Percentiles rank a stretch among this genome's conserved stretches.
Evolutionary conservation across 2,329 filamentous ascomycete species (phyloP).

Genomic region (Penicillium paneum): DNA sequence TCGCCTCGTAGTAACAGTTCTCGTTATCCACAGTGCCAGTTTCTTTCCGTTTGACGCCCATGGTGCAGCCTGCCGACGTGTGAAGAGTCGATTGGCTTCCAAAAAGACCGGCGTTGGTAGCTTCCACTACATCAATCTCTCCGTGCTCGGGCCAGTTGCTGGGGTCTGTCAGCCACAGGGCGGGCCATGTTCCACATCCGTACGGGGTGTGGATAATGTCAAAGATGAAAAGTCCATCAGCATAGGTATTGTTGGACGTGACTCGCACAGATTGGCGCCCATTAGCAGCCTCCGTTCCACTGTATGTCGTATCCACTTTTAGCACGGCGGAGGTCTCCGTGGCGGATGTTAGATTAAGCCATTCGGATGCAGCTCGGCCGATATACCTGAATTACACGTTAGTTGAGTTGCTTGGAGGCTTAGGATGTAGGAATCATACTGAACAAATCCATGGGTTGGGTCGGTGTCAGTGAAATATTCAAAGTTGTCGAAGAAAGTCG

Average conservation of each 20-base stretch:
- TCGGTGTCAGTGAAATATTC: constrained; percentile 42
- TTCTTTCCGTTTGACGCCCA: constrained; percentile 53
- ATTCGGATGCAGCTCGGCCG: constrained; percentile 30
- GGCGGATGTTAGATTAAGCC: constrained; percentile 59
- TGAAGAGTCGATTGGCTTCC: constrained; percentile 62
- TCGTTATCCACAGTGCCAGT: constrained; percentile 44
- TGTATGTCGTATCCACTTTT: constrained; percentile 54
- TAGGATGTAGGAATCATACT: constrained; percentile 32
- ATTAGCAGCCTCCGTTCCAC: constrained; percentile 40
- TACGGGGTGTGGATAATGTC: constrained; percentile 62
- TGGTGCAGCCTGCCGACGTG: constrained; percentile 55
- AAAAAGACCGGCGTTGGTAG: constrained; percentile 52
- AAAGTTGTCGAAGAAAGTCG: constrained; percentile 45
- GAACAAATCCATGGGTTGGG: constrained; percentile 42
- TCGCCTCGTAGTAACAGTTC: constrained; percentile 54
- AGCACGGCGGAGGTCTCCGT: constrained; percentile 53
- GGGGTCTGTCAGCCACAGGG: constrained; percentile 63
- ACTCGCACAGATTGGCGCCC: constrained; percentile 64
- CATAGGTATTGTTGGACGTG: constrained; percentile 59
- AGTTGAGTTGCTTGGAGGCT: background rate
- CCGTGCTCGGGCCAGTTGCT: constrained; percentile 61
- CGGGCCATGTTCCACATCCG: constrained; percentile 63
- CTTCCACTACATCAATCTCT: constrained; percentile 63
- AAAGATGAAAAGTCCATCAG: constrained; percentile 62
- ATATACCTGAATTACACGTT: constrained; percentile 35